Percentiles rank a stretch among this genome's conserved stretches.
These are phyloP conservation scores for Pichia cactophila DNA, from an alignment of 1,139 yeast species.

Conservation along the genomic window DNA sequence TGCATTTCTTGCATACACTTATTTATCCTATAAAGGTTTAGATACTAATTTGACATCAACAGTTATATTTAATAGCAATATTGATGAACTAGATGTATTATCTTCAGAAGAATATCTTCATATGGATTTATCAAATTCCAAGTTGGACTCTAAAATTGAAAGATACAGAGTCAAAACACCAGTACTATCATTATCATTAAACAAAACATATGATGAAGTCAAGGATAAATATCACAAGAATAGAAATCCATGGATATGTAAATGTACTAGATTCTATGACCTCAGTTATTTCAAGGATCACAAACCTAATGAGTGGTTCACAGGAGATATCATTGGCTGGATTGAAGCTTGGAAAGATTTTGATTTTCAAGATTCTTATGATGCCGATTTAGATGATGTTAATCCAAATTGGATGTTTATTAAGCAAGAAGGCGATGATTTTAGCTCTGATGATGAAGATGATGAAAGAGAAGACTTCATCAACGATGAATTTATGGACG, in stretches of 20 bases:
- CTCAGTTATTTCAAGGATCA: conserved; percentile 59
- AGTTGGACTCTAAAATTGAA: conserved; percentile 68
- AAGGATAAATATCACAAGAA: conserved; percentile 30
- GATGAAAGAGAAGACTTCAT: conserved; percentile 27
- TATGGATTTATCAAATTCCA: conserved; percentile 47
- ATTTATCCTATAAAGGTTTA: conserved; percentile 57
- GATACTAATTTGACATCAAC: conserved; percentile 53
- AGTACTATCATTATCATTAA: conserved; percentile 54
- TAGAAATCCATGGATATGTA: conserved; percentile 46
- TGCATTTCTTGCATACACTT: not conserved
- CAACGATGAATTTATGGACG: not conserved
- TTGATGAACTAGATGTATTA: conserved; percentile 63
- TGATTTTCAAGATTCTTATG: conserved; percentile 7
- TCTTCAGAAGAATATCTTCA: conserved; percentile 41
- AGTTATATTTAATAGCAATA: conserved; percentile 63
- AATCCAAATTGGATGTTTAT: conserved; percentile 1
- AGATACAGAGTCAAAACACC: conserved; percentile 59
- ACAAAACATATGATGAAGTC: conserved; percentile 39
- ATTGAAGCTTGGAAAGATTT: conserved; percentile 42
- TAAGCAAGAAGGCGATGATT: conserved; percentile 27
- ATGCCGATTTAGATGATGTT: conserved; percentile 1
- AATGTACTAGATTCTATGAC: conserved; percentile 50
- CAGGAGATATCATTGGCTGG: conserved; percentile 53
- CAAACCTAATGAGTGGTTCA: conserved; percentile 60
- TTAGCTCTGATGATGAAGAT: conserved; percentile 34